phyloP scores from a whole-genome alignment of 805 yeast species.

The Ogataea ramenticola region DNA sequence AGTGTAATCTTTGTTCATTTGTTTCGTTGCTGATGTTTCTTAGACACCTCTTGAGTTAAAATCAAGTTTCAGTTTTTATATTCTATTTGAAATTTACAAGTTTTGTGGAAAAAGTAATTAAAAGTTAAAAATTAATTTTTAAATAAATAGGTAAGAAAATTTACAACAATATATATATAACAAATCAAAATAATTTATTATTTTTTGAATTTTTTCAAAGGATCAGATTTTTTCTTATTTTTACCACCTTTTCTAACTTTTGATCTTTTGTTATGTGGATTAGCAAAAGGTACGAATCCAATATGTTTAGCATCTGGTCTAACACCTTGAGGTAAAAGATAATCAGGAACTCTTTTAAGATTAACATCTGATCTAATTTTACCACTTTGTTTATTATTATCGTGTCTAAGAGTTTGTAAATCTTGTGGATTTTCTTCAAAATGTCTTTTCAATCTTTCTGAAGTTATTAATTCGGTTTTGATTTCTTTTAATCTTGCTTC shows the following conservation, averaged over 20 bases:
- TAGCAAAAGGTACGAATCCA: slow-evolving; percentile 71
- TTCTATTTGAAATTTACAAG: too few species aligned
- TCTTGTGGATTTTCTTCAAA: slow-evolving; percentile 98
- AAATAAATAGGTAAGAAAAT: too few species aligned
- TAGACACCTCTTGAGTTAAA: too few species aligned
- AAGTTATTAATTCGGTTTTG: slow-evolving; percentile 76
- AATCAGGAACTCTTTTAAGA: slow-evolving; percentile 87
- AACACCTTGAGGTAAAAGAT: slow-evolving; percentile 76
- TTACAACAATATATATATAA: too few species aligned
- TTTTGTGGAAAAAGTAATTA: too few species aligned
- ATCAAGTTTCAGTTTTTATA: too few species aligned
- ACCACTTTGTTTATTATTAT: slow-evolving; percentile 61
- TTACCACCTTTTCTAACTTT: slow-evolving; percentile 18
- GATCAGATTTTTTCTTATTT: slow-evolving; percentile 38
- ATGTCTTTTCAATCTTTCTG: slow-evolving; percentile 86
- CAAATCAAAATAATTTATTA: too few species aligned
- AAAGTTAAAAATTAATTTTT: too few species aligned
- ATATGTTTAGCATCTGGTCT: slow-evolving; percentile 47
- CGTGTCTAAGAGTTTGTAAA: slow-evolving; percentile 81
- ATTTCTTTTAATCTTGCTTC: slow-evolving; percentile 91
- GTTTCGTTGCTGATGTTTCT: too few species aligned
- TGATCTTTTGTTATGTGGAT: slow-evolving; percentile 30
- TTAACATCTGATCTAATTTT: slow-evolving; percentile 77
- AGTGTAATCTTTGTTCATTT: too few species aligned
- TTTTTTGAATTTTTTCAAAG: slow-evolving; percentile 36